Percentiles rank a stretch among this genome's conserved stretches.
phyloP scores from a whole-genome alignment of 2,329 filamentous ascomycete species.

The Curvularia lunata region DNA sequence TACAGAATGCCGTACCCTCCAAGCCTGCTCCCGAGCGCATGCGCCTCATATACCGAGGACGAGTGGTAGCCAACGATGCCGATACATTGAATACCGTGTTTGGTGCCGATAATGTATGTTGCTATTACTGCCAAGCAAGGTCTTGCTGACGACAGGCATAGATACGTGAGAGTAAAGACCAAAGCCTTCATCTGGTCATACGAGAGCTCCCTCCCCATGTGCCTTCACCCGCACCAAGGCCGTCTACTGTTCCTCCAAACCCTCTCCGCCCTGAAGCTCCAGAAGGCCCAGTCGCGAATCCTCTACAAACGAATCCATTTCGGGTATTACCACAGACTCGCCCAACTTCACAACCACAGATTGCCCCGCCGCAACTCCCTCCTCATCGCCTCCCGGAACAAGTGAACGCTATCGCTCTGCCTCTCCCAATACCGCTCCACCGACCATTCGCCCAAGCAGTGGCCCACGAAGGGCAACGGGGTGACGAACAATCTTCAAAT shows the following conservation, averaged over 20 bases:
- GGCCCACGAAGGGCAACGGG: slow-evolving; percentile 22
- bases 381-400: slow-evolving; percentile 23
- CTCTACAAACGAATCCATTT: slow-evolving; percentile 43
- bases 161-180: slow-evolving; percentile 46
- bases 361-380: slow-evolving; percentile 22
- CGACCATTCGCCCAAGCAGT: slow-evolving; percentile 36
- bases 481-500: slow-evolving; percentile 9
- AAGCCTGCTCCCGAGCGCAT: slow-evolving; percentile 53
- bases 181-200: slow-evolving; percentile 49
- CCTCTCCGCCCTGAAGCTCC: slow-evolving; percentile 31
- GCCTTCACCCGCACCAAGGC: slow-evolving; percentile 30
- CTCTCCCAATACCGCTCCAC: slow-evolving; percentile 33
- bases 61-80: slow-evolving; percentile 58
- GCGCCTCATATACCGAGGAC: slow-evolving; percentile 65
- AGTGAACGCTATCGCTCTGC: slow-evolving; percentile 23
- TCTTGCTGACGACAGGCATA: slow-evolving; percentile 29
- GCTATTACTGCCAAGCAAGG: not conserved
- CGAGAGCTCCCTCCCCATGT: slow-evolving; percentile 39
- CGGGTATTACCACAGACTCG: slow-evolving; percentile 35
- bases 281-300: slow-evolving; percentile 21
- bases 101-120: slow-evolving; percentile 57
- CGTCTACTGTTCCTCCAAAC: slow-evolving; percentile 49
- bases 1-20: slow-evolving; percentile 57
- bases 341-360: slow-evolving; percentile 38
- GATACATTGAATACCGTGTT: slow-evolving; percentile 59